Evolutionary conservation across 2,329 filamentous ascomycete genomes (phyloP).

Genomic region (Diaporthe amygdali): DNA sequence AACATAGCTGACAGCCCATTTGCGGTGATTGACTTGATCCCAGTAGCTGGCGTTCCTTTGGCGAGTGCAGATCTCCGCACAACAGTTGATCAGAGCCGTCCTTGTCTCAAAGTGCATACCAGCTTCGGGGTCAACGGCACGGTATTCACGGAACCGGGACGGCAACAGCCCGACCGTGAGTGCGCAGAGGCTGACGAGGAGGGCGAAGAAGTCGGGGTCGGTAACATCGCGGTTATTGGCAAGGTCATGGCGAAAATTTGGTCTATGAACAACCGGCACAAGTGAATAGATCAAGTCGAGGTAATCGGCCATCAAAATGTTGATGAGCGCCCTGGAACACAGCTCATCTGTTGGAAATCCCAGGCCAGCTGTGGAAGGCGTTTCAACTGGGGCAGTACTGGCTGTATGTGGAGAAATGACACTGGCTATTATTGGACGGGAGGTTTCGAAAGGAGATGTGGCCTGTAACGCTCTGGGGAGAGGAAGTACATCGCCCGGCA

Average conservation of each 20-base stretch:
- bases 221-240: constrained; percentile 29
- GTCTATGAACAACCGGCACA: constrained; percentile 31
- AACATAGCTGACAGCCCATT: constrained; percentile 40
- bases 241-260: constrained; percentile 32
- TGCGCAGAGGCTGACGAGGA: constrained; percentile 32
- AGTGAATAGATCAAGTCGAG: constrained; percentile 34
- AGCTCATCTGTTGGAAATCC: constrained; percentile 33
- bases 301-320: constrained; percentile 32
- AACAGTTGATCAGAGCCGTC: constrained; percentile 33
- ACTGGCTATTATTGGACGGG: neutral
- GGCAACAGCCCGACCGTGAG: constrained; percentile 33
- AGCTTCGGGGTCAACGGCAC: constrained; percentile 27
- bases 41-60: constrained; percentile 31
- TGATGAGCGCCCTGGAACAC: constrained; percentile 31
- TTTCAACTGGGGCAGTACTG: neutral
- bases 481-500: constrained; percentile 1
- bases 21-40: constrained; percentile 37
- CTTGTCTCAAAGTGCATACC: constrained; percentile 32
- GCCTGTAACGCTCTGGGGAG: neutral
- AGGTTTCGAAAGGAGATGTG: neutral
- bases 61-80: constrained; percentile 31
- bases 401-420: neutral
- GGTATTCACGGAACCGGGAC: constrained; percentile 33
- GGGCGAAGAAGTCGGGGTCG: constrained; percentile 32
- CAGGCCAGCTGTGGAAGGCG: neutral